These are phyloP conservation scores for Draba incana DNA, from an alignment of 345 rosid species.

Conservation along the genomic window DNA sequence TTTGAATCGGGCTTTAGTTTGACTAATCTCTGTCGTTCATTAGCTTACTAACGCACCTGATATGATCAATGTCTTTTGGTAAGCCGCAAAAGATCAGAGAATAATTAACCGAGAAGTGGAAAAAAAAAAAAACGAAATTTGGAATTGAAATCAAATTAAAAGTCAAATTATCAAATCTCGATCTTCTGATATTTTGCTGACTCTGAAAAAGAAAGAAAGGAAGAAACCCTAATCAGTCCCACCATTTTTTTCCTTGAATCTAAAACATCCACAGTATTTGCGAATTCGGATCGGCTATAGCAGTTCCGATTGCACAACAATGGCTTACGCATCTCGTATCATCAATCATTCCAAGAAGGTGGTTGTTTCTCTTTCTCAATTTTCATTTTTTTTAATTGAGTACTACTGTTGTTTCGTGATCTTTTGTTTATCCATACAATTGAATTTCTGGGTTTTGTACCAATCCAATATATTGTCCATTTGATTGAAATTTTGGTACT, in stretches of 20 bases:
- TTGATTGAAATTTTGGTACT: not conserved
- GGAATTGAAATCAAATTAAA: not conserved
- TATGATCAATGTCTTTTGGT: conserved; percentile 33
- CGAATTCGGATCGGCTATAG: conserved; percentile 18
- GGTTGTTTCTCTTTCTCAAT: too few species aligned
- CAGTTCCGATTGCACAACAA: conserved; percentile 31
- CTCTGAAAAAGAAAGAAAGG: not conserved
- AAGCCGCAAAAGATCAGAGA: conserved; percentile 35
- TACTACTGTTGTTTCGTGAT: too few species aligned
- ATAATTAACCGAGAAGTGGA: conserved; percentile 12
- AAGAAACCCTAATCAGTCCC: conserved; percentile 11
- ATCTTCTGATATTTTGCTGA: conserved; percentile 25
- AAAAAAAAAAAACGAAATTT: not conserved
- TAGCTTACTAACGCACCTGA: conserved; percentile 13
- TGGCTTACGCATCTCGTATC: conserved; percentile 64
- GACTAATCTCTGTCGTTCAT: conserved; percentile 30
- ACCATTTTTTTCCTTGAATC: conserved; percentile 4
- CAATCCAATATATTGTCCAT: conserved; percentile 11
- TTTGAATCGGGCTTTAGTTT: not conserved
- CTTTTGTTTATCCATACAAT: not conserved
- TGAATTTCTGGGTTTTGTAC: conserved; percentile 6
- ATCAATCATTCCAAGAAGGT: conserved; percentile 63
- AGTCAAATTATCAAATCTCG: conserved; percentile 14
- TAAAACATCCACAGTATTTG: not conserved
- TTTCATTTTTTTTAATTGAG: too few species aligned